Base-by-base conservation (phyloP, 345 rosid genomes). In the Toxicodendron radicans region DNA sequence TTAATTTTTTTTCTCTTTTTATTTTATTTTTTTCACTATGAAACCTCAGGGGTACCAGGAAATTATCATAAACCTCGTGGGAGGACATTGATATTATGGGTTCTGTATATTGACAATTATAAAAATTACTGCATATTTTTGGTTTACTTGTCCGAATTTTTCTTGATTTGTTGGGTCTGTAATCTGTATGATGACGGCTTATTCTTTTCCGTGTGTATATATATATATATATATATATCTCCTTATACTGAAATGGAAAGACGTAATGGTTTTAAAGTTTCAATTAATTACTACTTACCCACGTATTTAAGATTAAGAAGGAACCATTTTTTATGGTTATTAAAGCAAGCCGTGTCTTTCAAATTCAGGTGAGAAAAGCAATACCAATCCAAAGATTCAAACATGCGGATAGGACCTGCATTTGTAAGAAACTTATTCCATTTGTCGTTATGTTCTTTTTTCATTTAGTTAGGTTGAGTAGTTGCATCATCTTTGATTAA, bases 401-500 rank as follows among this genome's bases (percentile, higher is more conserved):
- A 61, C 38, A 61, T 16, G 35, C 2, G 5, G 21, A 14, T 7
- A 61, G 14, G 27, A 58, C 65, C 20, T 35, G 46, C 20, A 62
- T 32, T 3, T 10, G 46, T 18, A 62, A 35, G 38, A 35, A 35
- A 35, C 38, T 35, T 9, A 21, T 56, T 18, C 5, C 2, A 56
- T 2, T 54, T 5, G 2, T 18, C n/a, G 4, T 56, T 56, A 8
- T 0, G 8, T 3, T 21, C 5, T 56, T 18, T 9, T 56, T 57
- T n/a, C 7, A 18, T 18, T 7, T 59, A 18, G 27, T 72, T 76
- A 49, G 81, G 82, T 80, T 59, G 52, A 62, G 73, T 80, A 46
- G 88, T 78, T 85, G 79, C 81, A 88, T 65, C 90, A 58, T 76
- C 85, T 78, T 85, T 74, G 86, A 84, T 66, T 74, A 24, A 76